Percentiles rank a stretch among this genome's conserved stretches.
Conservation (phyloP, 768 basidiomycete species). For the Chlorophyllum brunneum region DNA sequence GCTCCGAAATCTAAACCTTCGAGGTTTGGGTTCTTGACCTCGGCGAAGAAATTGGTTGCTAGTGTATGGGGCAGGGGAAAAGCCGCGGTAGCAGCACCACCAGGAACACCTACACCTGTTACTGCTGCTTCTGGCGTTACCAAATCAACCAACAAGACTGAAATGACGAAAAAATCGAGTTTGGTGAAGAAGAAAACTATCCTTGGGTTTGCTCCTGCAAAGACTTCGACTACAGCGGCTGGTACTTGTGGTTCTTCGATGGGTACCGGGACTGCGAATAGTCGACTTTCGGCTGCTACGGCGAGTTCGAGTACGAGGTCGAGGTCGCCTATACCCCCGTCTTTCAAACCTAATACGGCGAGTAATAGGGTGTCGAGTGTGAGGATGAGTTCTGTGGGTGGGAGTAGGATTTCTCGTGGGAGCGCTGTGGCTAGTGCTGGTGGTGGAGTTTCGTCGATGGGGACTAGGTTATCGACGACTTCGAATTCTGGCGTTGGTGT, state of each 20-base stretch:
- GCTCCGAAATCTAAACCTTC: conserved; percentile 42
- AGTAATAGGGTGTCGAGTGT: not conserved
- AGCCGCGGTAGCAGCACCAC: conserved; percentile 23
- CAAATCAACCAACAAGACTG: not conserved
- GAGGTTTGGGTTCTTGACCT: conserved; percentile 68
- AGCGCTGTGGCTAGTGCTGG: conserved; percentile 16
- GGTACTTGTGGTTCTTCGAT: not conserved
- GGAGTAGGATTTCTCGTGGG: conserved; percentile 10
- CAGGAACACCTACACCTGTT: conserved; percentile 19
- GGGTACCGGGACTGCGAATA: not conserved
- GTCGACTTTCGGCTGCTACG: not conserved
- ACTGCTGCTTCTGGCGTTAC: conserved; percentile 11
- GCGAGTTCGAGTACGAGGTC: conserved; percentile 14
- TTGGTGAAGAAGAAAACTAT: conserved; percentile 10
- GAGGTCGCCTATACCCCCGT: conserved; percentile 24
- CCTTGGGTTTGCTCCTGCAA: not conserved
- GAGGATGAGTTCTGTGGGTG: not conserved
- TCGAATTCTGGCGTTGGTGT: conserved; percentile 12
- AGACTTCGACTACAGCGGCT: not conserved
- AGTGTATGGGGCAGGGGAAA: conserved; percentile 70
- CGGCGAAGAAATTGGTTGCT: conserved; percentile 66
- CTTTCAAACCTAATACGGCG: conserved; percentile 11
- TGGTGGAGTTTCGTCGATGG: conserved; percentile 40
- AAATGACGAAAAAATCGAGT: not conserved
- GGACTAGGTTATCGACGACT: conserved; percentile 28